These are phyloP conservation scores for Posidonia oceanica DNA, from an alignment of 116 monocot species.

Conservation along the genomic window DNA sequence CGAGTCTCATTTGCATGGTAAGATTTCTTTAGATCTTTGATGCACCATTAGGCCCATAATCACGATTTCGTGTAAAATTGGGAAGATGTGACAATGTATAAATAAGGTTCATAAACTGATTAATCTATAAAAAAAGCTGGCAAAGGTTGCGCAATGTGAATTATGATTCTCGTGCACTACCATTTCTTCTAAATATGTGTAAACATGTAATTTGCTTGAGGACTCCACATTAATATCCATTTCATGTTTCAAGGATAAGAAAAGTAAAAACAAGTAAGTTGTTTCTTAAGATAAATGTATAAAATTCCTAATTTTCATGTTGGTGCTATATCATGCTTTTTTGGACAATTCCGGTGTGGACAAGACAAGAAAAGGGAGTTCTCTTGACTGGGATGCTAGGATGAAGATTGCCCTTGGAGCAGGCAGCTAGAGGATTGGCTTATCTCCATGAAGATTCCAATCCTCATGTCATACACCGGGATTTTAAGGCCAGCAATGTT, in stretches of 20 bases:
- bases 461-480: constrained; percentile 75
- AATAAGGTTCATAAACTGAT: too few species aligned
- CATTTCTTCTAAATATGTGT: not conserved
- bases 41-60: not conserved
- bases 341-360: constrained; percentile 38
- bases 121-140: too few species aligned
- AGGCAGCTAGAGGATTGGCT: constrained; percentile 70
- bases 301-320: not conserved
- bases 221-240: not conserved
- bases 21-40: not conserved
- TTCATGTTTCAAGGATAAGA: not conserved
- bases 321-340: not conserved
- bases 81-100: not conserved
- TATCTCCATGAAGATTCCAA: constrained; percentile 86
- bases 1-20: constrained; percentile 90
- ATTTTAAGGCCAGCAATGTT: constrained; percentile 80
- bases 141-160: not conserved
- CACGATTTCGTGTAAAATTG: not conserved
- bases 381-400: constrained; percentile 62
- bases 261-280: not conserved
- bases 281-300: too few species aligned
- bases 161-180: not conserved
- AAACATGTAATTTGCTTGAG: too few species aligned
- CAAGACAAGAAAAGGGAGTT: constrained; percentile 19
- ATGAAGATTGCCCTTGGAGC: constrained; percentile 89